Base-by-base conservation (phyloP, 805 yeast species). In the Yamadazyma endophytica region DNA sequence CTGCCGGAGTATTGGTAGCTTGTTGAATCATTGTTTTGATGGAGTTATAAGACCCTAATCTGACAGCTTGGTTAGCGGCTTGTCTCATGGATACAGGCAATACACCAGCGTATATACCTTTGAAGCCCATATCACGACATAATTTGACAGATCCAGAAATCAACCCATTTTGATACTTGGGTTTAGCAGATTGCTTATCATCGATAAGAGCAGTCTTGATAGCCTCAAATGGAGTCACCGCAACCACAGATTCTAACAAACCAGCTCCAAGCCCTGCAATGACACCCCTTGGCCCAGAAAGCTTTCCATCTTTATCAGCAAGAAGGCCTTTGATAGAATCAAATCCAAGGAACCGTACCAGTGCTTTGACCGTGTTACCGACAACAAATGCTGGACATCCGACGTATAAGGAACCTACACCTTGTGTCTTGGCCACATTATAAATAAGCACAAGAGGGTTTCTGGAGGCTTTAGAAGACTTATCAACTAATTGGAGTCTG, bases 201-300 rank as follows among this genome's bases (percentile, higher is more conserved):
- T 90, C 98, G 45, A 90, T 92, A 60, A 89, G 70, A 0, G 94
- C 96, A 0, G 97, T 90, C 54, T 90, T 90, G 59, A 90, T 86
- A 21, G 96, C 95, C 58, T 90, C 98, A 34, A 89, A 88, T 2
- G 98, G 98, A 0, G 98, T 90, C 28, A 92, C 95, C 0, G 97
- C 97, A 26, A 89, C 69, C 17, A 88, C 82, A 35, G 95, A 82
- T 55, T 90, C 98, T 39, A 90, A 59, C 26, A 89, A 73, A 21
- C 98, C 98, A 2, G 98, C 98, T 28, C 97, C 97, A 26, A 92
- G 66, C n/a, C 98, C 98, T 1, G 98, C 98, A 19, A 90, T 37
- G 5, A 89, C 94, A 44, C 97, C 97, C 49, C 95, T 61, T 6
- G 92, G 80, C 3, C 95, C 95, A 21, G 92, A 78, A 29, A 92